Conservation (phyloP, 345 rosid species). For the Turnera subulata region DNA sequence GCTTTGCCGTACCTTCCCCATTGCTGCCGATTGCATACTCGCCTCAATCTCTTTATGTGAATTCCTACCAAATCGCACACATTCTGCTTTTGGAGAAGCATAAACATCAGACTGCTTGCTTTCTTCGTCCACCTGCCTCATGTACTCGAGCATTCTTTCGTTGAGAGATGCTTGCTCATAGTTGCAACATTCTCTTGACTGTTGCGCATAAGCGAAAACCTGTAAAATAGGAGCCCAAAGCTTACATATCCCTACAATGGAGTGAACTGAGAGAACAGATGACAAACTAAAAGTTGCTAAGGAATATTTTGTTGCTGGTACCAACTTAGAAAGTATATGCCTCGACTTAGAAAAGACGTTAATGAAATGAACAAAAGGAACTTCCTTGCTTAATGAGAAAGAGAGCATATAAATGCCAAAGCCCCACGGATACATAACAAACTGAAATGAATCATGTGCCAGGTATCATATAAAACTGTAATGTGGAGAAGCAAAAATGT, state of each 20-base stretch:
- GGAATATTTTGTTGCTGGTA: background rate
- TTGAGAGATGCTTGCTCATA: conserved; percentile 68
- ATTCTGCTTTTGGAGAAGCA: conserved; percentile 40
- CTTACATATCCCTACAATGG: background rate
- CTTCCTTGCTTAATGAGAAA: too few relatives aligned
- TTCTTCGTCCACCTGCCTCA: conserved; percentile 58
- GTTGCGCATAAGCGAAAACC: conserved; percentile 78
- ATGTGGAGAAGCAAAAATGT: too few relatives aligned
- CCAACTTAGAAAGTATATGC: background rate
- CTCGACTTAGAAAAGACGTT: too few relatives aligned
- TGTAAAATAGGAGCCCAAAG: conserved; percentile 14
- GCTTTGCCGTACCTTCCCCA: conserved; percentile 49
- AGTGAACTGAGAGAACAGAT: background rate
- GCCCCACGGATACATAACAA: too few relatives aligned
- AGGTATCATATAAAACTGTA: too few relatives aligned
- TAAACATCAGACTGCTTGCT: conserved; percentile 29
- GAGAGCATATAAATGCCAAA: too few relatives aligned
- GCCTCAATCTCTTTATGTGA: conserved; percentile 71
- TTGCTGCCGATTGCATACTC: conserved; percentile 71
- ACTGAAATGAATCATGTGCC: too few relatives aligned
- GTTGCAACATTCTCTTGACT: conserved; percentile 76
- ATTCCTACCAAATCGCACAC: conserved; percentile 38
- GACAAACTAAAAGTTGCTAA: background rate
- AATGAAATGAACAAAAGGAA: too few relatives aligned
- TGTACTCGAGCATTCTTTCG: conserved; percentile 73